phyloP scores from a whole-genome alignment of 306 rosid species.

The Cicer judaicum region DNA sequence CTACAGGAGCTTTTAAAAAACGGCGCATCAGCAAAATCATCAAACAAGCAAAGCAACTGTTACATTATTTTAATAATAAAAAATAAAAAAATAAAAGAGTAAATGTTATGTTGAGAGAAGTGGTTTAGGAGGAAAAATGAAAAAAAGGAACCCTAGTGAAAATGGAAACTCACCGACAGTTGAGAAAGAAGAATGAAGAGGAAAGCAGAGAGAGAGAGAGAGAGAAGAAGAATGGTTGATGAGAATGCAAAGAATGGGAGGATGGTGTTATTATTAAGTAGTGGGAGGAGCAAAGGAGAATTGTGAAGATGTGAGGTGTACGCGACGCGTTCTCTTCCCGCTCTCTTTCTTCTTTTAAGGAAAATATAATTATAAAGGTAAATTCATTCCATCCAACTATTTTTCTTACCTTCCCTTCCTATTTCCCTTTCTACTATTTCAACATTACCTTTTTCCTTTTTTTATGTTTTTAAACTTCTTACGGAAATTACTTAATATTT shows the following conservation, averaged over 20 bases:
- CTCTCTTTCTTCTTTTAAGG: constrained; percentile 26
- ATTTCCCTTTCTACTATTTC: background rate
- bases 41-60: background rate
- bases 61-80: background rate
- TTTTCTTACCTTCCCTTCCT: background rate
- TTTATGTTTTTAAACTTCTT: too few species aligned
- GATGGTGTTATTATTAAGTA: constrained; percentile 44
- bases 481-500: too few species aligned
- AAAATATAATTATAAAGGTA: background rate
- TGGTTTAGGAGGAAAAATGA: background rate
- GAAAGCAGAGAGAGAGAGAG: constrained; percentile 43
- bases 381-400: background rate
- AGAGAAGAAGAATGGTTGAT: constrained; percentile 16
- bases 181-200: background rate
- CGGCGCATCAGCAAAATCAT: background rate
- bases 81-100: background rate
- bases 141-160: constrained; percentile 4
- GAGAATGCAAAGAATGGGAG: constrained; percentile 40
- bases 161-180: constrained; percentile 48
- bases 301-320: constrained; percentile 38
- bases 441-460: too few species aligned
- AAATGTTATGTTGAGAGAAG: background rate
- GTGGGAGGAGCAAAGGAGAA: constrained; percentile 28
- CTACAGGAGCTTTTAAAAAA: background rate
- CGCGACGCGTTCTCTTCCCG: constrained; percentile 57